phyloP scores from a whole-genome alignment of 768 basidiomycete species.

The Pulveroboletus frians region DNA sequence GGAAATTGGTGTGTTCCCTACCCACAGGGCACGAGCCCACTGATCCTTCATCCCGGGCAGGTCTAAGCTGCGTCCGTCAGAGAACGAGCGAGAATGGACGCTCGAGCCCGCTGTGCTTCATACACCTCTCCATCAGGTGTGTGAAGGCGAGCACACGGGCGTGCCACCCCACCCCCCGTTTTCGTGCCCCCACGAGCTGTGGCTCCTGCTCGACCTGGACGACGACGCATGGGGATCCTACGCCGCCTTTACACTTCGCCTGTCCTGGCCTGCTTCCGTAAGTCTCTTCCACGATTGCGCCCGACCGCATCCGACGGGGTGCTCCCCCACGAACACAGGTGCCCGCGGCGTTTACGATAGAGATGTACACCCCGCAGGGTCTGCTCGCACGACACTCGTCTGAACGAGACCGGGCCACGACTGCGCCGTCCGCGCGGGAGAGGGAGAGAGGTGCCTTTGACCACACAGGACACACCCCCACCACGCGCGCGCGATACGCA shows the following conservation, averaged over 20 bases:
- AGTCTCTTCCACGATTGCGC: constrained; percentile 28
- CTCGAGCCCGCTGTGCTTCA: constrained; percentile 39
- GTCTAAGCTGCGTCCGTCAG: constrained; percentile 34
- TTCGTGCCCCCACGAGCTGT: constrained; percentile 41
- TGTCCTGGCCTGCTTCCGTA: constrained; percentile 56
- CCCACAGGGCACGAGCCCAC: constrained; percentile 4
- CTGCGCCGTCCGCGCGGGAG: neutral
- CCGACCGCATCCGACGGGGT: neutral
- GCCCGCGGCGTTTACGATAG: constrained; percentile 41
- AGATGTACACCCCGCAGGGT: constrained; percentile 34
- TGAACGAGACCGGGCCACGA: neutral
- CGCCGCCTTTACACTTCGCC: constrained; percentile 44
- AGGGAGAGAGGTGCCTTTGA: neutral
- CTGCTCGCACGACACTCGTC: constrained; percentile 16
- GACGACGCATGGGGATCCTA: constrained; percentile 36
- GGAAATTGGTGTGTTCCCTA: constrained; percentile 27
- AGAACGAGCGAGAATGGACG: constrained; percentile 34
- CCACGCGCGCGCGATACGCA: constrained; percentile 47
- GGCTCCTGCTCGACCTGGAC: constrained; percentile 45
- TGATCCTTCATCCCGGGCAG: constrained; percentile 23
- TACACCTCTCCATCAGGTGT: constrained; percentile 35
- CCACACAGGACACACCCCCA: constrained; percentile 6
- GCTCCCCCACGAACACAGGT: constrained; percentile 16
- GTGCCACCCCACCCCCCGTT: constrained; percentile 4
- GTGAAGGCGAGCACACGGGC: constrained; percentile 22